phyloP scores from a whole-genome alignment of 2,329 filamentous ascomycete species.

The Tolypocladium nubicola region DNA sequence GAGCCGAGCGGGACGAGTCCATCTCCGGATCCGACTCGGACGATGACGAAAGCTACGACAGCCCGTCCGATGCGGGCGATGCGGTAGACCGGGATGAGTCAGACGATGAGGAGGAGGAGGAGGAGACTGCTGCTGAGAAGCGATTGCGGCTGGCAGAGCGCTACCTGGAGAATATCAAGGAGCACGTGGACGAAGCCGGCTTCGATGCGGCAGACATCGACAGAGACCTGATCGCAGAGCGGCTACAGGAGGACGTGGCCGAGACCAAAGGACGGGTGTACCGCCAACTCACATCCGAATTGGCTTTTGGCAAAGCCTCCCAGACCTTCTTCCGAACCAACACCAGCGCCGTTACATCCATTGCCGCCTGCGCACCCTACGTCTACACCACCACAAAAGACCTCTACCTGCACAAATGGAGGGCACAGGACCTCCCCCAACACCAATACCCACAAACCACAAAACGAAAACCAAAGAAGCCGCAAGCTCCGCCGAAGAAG shows the following conservation, averaged over 20 bases:
- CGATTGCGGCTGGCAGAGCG: constrained; percentile 79
- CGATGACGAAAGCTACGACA: constrained; percentile 41
- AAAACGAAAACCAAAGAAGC: constrained; percentile 47
- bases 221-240: constrained; percentile 79
- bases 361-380: constrained; percentile 69
- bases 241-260: constrained; percentile 83
- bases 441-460: constrained; percentile 51
- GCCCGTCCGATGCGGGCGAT: constrained; percentile 31
- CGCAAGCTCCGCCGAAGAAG: constrained; percentile 45
- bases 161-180: constrained; percentile 82
- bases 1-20: constrained; percentile 54
- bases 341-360: constrained; percentile 64
- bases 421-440: constrained; percentile 56
- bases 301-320: constrained; percentile 57
- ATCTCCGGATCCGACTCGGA: constrained; percentile 78
- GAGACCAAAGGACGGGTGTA: constrained; percentile 88
- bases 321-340: constrained; percentile 71
- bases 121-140: constrained; percentile 83
- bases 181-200: constrained; percentile 68
- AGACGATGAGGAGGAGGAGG: constrained; percentile 54
- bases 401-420: constrained; percentile 78
- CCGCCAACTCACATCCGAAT: constrained; percentile 61
- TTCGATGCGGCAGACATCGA: constrained; percentile 95
- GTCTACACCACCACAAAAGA: constrained; percentile 88
- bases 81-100: constrained; percentile 38